Base-by-base conservation (phyloP, 495 filamentous ascomycete species). In the Penicillium pulvis region DNA sequence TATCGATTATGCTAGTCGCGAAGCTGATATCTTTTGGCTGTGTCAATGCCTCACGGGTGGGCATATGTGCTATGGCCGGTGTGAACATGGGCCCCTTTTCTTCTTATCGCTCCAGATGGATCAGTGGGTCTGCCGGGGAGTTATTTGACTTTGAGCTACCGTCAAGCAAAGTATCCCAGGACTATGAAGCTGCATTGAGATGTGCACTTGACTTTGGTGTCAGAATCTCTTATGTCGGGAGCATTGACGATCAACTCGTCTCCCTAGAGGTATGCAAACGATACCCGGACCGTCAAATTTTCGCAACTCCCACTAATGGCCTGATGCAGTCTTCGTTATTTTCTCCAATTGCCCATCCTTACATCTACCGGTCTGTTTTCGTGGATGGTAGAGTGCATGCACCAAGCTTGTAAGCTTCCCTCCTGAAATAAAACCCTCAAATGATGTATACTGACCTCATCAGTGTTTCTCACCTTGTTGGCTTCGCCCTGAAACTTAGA, bases 181-280 rank as follows among this genome's bases (percentile, higher is more conserved):
- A 89, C 64, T 95, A 97, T 57, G 85, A 89, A 60, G 79, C 87
- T 44, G 85, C 91, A 1, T 74, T 97, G 11, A 85, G 88, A 63
- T 80, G 81, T 8, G 85, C 85, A 28, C 78, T 98, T 17, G 78
- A 79, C 42, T 89, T 90, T 70, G 91, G 93, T 19, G 89, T 90
- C 14, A 87, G 91, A 41, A 83, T 97, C 51, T 86, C 90, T 3
- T 93, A 90, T 71, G 78, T 94, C 61, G 93, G 93, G 35, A 96
- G 92, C 68, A 94, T 98, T 53, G 94, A 98, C 69, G 94, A 98
- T 73, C 94, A 98, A 72, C 79, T 98, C 12, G 93, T 98, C 30
- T 93, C 92, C 14, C 71, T 97, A 52, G 92, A 97, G 81, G 87
- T 90, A 69, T 67, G 74, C 65, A 1, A 24, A 41, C 20, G 55